Percentiles rank a stretch among this genome's conserved stretches.
Evolutionary conservation across 1,284 basidiomycete genomes (phyloP).

Genomic region (Pseudozyma thailandica): DNA sequence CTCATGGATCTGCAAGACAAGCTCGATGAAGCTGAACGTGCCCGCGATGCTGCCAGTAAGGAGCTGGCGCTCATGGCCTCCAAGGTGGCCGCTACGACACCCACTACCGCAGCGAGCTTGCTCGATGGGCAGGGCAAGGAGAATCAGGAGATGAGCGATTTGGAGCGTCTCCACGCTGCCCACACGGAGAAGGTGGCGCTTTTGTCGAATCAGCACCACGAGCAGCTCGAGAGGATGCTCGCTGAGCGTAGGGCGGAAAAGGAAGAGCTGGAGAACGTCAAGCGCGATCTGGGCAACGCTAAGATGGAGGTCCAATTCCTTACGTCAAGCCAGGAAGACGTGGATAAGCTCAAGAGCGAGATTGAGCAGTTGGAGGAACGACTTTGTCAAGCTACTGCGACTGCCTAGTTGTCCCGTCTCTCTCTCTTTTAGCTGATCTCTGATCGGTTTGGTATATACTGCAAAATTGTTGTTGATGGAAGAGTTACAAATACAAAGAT

Average conservation of each 20-base stretch:
- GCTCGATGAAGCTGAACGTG: slow-evolving; percentile 48
- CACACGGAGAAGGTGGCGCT: slow-evolving; percentile 48
- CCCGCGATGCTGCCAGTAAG: slow-evolving; percentile 32
- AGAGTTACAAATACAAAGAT: slow-evolving; percentile 39
- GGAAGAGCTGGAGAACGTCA: slow-evolving; percentile 26
- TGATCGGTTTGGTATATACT: no score
- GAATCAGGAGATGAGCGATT: slow-evolving; percentile 40
- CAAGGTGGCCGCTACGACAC: slow-evolving; percentile 31
- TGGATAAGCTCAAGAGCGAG: slow-evolving; percentile 41
- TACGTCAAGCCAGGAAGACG: slow-evolving; percentile 33
- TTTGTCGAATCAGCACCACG: slow-evolving; percentile 37
- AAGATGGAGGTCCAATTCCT: slow-evolving; percentile 48
- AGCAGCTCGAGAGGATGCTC: slow-evolving; percentile 31
- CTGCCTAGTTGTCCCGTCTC: slow-evolving; percentile 13
- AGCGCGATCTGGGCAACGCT: slow-evolving; percentile 43
- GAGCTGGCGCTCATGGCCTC: slow-evolving; percentile 28
- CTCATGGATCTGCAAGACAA: slow-evolving; percentile 53
- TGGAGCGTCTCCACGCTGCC: slow-evolving; percentile 48
- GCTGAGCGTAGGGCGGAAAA: slow-evolving; percentile 24
- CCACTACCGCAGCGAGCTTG: slow-evolving; percentile 26
- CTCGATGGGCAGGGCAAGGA: slow-evolving; percentile 33
- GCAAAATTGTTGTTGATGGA: slow-evolving; percentile 13
- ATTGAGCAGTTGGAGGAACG: slow-evolving; percentile 34
- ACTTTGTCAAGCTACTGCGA: slow-evolving; percentile 9
- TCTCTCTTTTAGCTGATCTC: no score